These are phyloP conservation scores for Umbelopsis ramanniana DNA, from an alignment of 192 early-diverging fungal species.

Conservation along the genomic window DNA sequence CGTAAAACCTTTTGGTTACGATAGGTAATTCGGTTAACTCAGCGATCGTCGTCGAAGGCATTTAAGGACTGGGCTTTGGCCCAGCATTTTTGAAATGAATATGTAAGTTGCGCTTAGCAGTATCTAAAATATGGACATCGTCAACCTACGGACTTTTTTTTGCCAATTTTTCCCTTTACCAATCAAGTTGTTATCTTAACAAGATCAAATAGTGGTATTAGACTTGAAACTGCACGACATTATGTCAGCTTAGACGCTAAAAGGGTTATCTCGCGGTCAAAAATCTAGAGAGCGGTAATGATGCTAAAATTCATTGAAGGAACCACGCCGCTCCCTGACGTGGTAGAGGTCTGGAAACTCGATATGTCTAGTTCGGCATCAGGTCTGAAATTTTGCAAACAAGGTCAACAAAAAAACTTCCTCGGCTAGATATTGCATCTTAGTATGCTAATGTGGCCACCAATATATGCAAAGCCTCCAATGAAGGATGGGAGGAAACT, in stretches of 20 bases:
- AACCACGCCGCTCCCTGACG: not conserved
- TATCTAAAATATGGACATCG: no score
- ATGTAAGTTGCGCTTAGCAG: no score
- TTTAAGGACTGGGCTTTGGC: no score
- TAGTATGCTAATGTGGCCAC: not conserved
- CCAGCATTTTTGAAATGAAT: no score
- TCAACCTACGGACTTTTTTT: no score
- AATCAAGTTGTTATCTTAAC: constrained; percentile 5
- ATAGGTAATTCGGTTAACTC: no score
- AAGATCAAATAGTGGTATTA: not conserved
- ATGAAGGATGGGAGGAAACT: not conserved
- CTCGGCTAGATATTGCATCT: not conserved
- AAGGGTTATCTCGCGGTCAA: not conserved
- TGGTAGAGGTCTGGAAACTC: constrained; percentile 10
- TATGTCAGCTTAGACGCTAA: not conserved
- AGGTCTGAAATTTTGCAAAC: not conserved
- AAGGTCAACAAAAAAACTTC: not conserved
- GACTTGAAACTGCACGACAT: not conserved
- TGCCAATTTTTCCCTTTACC: not conserved
- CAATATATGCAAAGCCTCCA: not conserved
- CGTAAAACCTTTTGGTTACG: no score
- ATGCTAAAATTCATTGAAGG: not conserved
- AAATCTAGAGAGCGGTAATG: not conserved
- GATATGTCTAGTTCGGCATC: not conserved
- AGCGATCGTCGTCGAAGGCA: no score